Base-by-base conservation (phyloP, 257 asterid species). In the Haberlea rhodopensis region DNA sequence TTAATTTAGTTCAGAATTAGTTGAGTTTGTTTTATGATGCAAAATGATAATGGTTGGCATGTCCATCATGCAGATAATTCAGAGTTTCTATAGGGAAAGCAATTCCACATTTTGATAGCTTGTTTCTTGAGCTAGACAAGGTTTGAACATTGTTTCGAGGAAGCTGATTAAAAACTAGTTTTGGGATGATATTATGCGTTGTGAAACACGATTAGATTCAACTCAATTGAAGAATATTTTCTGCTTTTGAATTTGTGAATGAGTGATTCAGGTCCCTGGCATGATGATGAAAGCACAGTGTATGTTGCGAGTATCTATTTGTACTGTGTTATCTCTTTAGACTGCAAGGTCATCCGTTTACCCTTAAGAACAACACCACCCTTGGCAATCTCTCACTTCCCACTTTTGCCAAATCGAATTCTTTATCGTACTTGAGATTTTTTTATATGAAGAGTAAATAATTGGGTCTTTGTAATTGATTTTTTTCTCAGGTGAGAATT, bases 401-500 rank as follows among this genome's bases (percentile, higher is more conserved):
- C 40, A 43, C 34, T 58, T 10, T 15, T 34, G 10, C 20, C 26
- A 19, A 29, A 48, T 55, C 53, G 19, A 51, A 26, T 40, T 26
- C 9, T 3, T 46, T 55, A 8, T 32, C 37, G 32, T 48, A 24
- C 62, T 48, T 24, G 60, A 65, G 23, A 40, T 10, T n/a, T 34
- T 45, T 63, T 49, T 15, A 18, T 46, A 19, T 49, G 34, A 56
- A 66, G 37, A 55, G 57, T 69, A 18, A 56, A 28, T 61, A 20
- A 4, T 63, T n/a, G 31, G 25, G 5, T 56, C 29, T 49, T 56
- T 72, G 25, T 34, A 24, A 40, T 53, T 69, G 79, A 63, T 66
- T 24, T 59, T 8, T 34, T 57, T 65, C 58, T 49, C 85, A 92
- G 98, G 85, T 85, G 70, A 82, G 85, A 84, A 87, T 92, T 69